phyloP scores from a whole-genome alignment of 2,329 filamentous ascomycete species.

The Aspergillus udagawae region DNA sequence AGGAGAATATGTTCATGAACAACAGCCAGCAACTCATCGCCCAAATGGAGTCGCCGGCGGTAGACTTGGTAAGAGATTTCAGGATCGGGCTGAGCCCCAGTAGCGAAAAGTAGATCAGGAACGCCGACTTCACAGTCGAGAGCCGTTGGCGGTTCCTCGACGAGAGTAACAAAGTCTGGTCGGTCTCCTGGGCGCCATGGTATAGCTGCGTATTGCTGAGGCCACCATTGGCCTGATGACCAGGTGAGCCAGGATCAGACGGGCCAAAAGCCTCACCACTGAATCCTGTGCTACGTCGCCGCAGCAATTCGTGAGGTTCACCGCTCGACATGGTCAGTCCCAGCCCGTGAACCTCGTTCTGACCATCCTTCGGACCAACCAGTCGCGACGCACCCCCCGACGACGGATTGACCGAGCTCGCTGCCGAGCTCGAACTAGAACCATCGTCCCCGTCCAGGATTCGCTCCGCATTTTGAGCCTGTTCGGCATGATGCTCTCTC shows the following conservation, averaged over 20 bases:
- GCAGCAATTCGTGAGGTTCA: slow-evolving; percentile 29
- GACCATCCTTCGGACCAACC: slow-evolving; percentile 25
- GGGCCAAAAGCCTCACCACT: slow-evolving; percentile 50
- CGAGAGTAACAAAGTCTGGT: slow-evolving; percentile 40
- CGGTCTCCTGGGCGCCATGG: slow-evolving; percentile 16
- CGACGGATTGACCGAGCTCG: slow-evolving; percentile 28
- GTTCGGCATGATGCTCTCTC: slow-evolving; percentile 53
- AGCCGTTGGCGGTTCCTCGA: slow-evolving; percentile 60
- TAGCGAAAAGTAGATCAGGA: slow-evolving; percentile 88
- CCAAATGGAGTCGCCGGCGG: slow-evolving; percentile 94
- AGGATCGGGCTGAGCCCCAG: slow-evolving; percentile 91
- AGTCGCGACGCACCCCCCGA: slow-evolving; percentile 19
- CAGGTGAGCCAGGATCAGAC: slow-evolving; percentile 22
- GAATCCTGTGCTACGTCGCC: slow-evolving; percentile 24
- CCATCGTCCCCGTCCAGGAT: slow-evolving; percentile 32
- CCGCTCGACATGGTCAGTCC: slow-evolving; percentile 40
- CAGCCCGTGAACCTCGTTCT: slow-evolving; percentile 36
- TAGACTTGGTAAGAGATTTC: slow-evolving; percentile 91
- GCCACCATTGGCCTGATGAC: slow-evolving; percentile 16
- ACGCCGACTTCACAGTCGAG: slow-evolving; percentile 83
- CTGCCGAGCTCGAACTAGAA: slow-evolving; percentile 38
- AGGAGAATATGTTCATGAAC: slow-evolving; percentile 94
- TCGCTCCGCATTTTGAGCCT: slow-evolving; percentile 19
- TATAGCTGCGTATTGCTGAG: slow-evolving; percentile 20
- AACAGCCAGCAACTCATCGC: slow-evolving; percentile 91